Percentiles rank a stretch among this genome's conserved stretches.
These are phyloP conservation scores for Pisolithus microcarpus DNA, from an alignment of 768 basidiomycete genomes.

Conservation along the genomic window DNA sequence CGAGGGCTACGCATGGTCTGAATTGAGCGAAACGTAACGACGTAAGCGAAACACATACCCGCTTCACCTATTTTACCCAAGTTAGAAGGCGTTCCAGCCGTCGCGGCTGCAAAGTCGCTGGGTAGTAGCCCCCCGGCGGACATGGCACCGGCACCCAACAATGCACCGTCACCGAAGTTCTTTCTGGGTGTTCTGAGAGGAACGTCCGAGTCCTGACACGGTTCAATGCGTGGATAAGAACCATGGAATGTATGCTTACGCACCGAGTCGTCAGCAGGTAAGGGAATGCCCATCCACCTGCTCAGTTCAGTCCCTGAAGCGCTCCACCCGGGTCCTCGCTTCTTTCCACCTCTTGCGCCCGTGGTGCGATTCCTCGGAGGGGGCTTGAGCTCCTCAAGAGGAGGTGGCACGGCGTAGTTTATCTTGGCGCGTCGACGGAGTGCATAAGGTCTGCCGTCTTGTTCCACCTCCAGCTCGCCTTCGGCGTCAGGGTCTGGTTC, in stretches of 20 bases:
- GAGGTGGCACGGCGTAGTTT: conserved; percentile 78
- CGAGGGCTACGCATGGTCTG: conserved; percentile 49
- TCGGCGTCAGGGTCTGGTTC: conserved; percentile 36
- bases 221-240: background rate
- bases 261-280: conserved; percentile 57
- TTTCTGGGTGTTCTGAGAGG: conserved; percentile 65
- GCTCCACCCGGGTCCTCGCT: conserved; percentile 66
- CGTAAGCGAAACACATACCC: conserved; percentile 34
- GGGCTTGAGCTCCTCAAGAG: conserved; percentile 59
- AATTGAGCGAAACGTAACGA: conserved; percentile 11
- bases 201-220: conserved; percentile 60
- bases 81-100: conserved; percentile 77
- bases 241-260: conserved; percentile 4
- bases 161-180: conserved; percentile 51
- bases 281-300: conserved; percentile 64
- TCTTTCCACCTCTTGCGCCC: conserved; percentile 30
- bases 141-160: conserved; percentile 39
- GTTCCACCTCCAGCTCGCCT: conserved; percentile 34
- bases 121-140: conserved; percentile 49
- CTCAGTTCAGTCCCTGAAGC: conserved; percentile 71
- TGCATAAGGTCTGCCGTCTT: conserved; percentile 41
- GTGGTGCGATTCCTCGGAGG: conserved; percentile 31
- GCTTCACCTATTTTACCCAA: conserved; percentile 79
- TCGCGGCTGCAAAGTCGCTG: conserved; percentile 50
- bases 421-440: conserved; percentile 57